Evolutionary conservation across 1,284 basidiomycete genomes (phyloP), one percentile per base, ranked within the genome.

Genomic region (Ceratobasidium sp.): DNA sequence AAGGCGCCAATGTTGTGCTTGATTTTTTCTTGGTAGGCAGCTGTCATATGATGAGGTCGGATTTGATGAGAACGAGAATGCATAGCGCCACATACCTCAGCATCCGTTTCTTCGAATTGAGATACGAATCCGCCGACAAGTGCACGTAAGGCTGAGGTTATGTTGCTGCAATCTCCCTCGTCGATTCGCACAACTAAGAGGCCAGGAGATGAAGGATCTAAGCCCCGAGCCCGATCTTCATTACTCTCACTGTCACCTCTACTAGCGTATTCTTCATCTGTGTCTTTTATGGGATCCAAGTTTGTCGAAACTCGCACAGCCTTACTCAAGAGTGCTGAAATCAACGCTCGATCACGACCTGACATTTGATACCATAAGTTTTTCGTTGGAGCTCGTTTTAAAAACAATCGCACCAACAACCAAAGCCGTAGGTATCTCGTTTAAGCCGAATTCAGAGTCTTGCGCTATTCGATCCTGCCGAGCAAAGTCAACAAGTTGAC

Each of bases 301-400:
- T 70, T 48, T 15, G 52, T 70, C n/a, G 56, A 15, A 20, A 28
- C n/a, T n/a, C n/a, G 33, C 15, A n/a, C 28, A 54, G 33, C 71
- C 12, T 65, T 26, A 15, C 6, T n/a, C 46, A 75, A 13, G 17
- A 75, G 26, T 42, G 71, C 44, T 54, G 61, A 75, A 65, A 75
- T 44, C n/a, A 75, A 38, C 13, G 71, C 71, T 26, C 71, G 71
- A 33, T 75, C 71, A 33, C 61, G 61, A 28, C 71, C 71, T 75
- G 17, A 42, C 44, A 17, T 42, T 46, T 10, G 17, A 52, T 5
- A 9, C 7, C 23, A 44, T 66, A 12, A 48, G 3, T 26, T 26
- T 17, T 20, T 17, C 17, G 28, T 57, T 42, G 33, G 5, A 56
- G 20, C 57, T 17, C 9, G 20, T n/a, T 56, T 5, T 42, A 20